Percentiles rank a stretch among this genome's conserved stretches.
These are phyloP conservation scores for Capsella rubella DNA, from an alignment of 441 rosid genomes.

Conservation along the genomic window DNA sequence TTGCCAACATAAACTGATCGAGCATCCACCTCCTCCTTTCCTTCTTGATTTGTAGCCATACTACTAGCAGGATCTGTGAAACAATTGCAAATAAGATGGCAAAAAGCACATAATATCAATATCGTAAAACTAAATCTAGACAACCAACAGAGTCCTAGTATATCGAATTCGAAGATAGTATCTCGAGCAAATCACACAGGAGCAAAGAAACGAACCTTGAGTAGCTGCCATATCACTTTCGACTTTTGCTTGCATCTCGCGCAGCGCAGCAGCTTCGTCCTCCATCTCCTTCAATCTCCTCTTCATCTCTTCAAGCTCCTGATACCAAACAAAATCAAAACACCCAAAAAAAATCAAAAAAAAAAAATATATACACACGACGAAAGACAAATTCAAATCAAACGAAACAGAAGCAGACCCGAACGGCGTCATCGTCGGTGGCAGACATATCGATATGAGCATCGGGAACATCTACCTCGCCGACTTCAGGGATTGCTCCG, in stretches of 20 bases:
- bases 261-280: slow-evolving; percentile 70
- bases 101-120: not conserved
- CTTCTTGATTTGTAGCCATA: slow-evolving; percentile 56
- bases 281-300: slow-evolving; percentile 68
- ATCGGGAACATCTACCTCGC: slow-evolving; percentile 47
- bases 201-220: slow-evolving; percentile 49
- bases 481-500: slow-evolving; percentile 70
- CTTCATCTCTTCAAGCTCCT: slow-evolving; percentile 71
- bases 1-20: slow-evolving; percentile 77
- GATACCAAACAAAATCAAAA: not conserved
- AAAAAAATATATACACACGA: not conserved
- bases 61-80: slow-evolving; percentile 55
- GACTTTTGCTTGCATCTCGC: slow-evolving; percentile 74
- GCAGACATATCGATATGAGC: slow-evolving; percentile 52
- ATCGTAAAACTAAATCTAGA: not conserved
- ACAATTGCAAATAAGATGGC: not conserved
- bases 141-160: not conserved
- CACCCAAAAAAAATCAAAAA: no score
- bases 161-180: not conserved
- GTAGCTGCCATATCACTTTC: slow-evolving; percentile 72
- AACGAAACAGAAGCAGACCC: not conserved
- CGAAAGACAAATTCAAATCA: not conserved
- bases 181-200: slow-evolving; percentile 1
- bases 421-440: slow-evolving; percentile 37
- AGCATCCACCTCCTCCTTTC: slow-evolving; percentile 71